A percentile compares a stretch with the other conserved stretches of the same genome.
These are phyloP conservation scores for Aspergillus chevalieri DNA, from an alignment of 2,329 filamentous ascomycete genomes.

Conservation along the genomic window DNA sequence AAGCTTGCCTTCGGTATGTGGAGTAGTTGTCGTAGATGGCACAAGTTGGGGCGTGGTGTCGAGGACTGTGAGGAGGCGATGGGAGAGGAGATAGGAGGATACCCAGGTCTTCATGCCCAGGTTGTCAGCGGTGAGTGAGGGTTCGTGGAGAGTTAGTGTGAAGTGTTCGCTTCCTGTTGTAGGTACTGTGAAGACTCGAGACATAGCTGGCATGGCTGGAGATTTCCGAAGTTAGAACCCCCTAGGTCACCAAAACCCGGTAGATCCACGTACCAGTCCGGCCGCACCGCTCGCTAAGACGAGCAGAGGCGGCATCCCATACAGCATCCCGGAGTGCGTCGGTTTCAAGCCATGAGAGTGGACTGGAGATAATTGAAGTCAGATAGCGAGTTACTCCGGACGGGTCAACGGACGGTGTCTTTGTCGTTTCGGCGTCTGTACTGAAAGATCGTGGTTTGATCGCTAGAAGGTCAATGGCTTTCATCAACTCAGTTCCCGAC, in stretches of 20 bases:
- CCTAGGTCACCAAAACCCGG: neutral
- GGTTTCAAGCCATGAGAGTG: constrained; percentile 40
- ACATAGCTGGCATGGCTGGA: constrained; percentile 57
- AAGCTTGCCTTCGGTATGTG: constrained; percentile 18
- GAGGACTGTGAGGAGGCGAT: constrained; percentile 52
- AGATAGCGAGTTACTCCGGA: constrained; percentile 41
- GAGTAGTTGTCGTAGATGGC: constrained; percentile 16
- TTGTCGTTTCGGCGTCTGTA: constrained; percentile 20
- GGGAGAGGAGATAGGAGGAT: constrained; percentile 78
- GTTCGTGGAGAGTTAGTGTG: constrained; percentile 72
- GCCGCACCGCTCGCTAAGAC: constrained; percentile 81
- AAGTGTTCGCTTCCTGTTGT: constrained; percentile 42
- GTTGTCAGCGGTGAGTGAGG: constrained; percentile 78
- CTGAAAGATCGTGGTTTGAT: constrained; percentile 53
- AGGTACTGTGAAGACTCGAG: constrained; percentile 55
- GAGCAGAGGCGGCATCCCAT: constrained; percentile 72
- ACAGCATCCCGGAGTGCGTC: constrained; percentile 39
- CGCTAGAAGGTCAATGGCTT: constrained; percentile 60
- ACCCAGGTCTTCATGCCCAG: constrained; percentile 95
- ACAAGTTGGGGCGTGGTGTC: constrained; percentile 28
- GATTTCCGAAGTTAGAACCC: neutral
- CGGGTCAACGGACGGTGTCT: constrained; percentile 30
- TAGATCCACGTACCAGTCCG: constrained; percentile 51
- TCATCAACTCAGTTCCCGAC: constrained; percentile 56
- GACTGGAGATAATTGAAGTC: constrained; percentile 42